phyloP scores from a whole-genome alignment of 2,329 filamentous ascomycete genomes.

The Botryotinia convoluta region DNA sequence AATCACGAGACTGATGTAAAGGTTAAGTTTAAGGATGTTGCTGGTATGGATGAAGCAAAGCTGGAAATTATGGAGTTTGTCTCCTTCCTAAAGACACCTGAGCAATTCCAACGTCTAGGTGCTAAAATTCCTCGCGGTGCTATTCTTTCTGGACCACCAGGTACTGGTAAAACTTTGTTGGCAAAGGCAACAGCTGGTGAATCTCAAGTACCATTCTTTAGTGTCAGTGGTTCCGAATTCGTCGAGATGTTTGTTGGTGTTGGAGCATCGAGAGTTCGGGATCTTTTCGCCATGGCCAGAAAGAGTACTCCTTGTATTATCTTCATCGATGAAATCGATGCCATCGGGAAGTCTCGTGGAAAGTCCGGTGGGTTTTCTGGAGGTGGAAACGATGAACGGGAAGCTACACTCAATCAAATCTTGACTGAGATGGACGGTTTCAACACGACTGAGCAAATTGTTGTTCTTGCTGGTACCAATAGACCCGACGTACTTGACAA shows the following conservation, averaged over 20 bases:
- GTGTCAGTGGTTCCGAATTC: conserved; percentile 96
- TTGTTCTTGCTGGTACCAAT: conserved; percentile 96
- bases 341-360: conserved; percentile 85
- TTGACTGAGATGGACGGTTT: conserved; percentile 99
- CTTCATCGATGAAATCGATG: conserved; percentile 99
- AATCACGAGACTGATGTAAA: conserved; percentile 96
- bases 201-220: conserved; percentile 96
- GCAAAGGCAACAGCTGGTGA: conserved; percentile 98
- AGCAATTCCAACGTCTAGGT: conserved; percentile 87
- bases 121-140: conserved; percentile 97
- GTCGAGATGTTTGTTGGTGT: conserved; percentile 99
- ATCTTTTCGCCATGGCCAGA: conserved; percentile 88
- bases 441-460: conserved; percentile 94
- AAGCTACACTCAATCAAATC: conserved; percentile 96
- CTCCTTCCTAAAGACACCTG: conserved; percentile 90
- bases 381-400: conserved; percentile 94
- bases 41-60: conserved; percentile 98
- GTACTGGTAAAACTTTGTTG: conserved; percentile 95
- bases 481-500: conserved; percentile 91
- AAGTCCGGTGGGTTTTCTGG: conserved; percentile 70
- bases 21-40: conserved; percentile 95
- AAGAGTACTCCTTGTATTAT: conserved; percentile 98
- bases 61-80: conserved; percentile 99
- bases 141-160: conserved; percentile 93
- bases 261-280: conserved; percentile 89